These are phyloP conservation scores for Cystobasidium pallidum DNA, from an alignment of 1,284 basidiomycete species.

Conservation along the genomic window DNA sequence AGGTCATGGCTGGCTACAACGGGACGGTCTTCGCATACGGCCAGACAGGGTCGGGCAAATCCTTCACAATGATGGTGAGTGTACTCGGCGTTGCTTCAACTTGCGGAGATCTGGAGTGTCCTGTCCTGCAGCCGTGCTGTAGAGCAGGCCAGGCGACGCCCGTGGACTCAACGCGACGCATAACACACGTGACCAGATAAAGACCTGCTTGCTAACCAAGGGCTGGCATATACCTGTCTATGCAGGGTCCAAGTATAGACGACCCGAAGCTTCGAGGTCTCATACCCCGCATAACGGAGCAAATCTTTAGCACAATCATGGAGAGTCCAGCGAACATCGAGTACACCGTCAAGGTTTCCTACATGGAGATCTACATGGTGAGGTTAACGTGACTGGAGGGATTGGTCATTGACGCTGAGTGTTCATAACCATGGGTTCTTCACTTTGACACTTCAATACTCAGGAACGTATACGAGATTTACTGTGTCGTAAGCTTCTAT, in stretches of 20 bases:
- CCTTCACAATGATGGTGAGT: constrained; percentile 62
- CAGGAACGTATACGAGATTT: constrained; percentile 91
- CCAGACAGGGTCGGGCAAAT: constrained; percentile 94
- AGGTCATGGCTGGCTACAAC: constrained; percentile 98
- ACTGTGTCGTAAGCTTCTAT: constrained; percentile 79
- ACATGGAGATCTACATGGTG: constrained; percentile 97
- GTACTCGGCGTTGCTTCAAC: not conserved
- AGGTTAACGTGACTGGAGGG: not conserved
- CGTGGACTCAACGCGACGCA: not conserved
- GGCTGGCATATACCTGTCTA: not conserved
- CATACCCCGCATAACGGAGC: constrained; percentile 97
- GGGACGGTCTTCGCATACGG: constrained; percentile 98
- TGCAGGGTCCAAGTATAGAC: constrained; percentile 94
- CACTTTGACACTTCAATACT: not conserved
- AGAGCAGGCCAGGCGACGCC: not conserved
- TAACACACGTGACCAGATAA: constrained; percentile 18
- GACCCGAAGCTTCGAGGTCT: constrained; percentile 88
- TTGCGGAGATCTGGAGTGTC: no score
- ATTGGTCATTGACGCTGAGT: no score
- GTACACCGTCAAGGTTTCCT: constrained; percentile 98
- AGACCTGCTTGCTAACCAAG: not conserved
- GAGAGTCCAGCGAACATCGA: constrained; percentile 93
- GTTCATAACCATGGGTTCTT: not conserved
- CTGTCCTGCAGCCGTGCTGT: not conserved
- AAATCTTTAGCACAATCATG: constrained; percentile 97